Base-by-base conservation (phyloP, 106 monocot genomes). In the Chionographis japonica region DNA sequence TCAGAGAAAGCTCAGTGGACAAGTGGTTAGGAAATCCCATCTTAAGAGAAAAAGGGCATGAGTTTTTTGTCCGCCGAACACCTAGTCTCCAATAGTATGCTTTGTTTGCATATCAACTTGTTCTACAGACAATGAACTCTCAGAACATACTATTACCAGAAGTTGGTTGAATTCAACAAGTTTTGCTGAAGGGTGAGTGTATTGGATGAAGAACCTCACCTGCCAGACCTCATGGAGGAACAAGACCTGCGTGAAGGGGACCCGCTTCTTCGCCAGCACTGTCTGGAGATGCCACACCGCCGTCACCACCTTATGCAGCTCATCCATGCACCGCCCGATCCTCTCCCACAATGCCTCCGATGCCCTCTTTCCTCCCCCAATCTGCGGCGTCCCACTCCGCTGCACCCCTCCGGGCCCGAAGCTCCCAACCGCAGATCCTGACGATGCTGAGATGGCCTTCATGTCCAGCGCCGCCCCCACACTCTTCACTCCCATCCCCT, bases 211-310 rank as follows among this genome's bases (percentile, higher is more conserved):
- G 27, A 27, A 27, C 62, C 78, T 71, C 52, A 89, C 93, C 78
- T 93, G 93, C 98, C 98, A 98, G 41, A 98, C 98, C 73, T 93
- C 98, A 62, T 98, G 78, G 13, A 98, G 86, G 77, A 93, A 98
- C 54, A 88, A 57, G 18, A 98, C 85, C 63, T 98, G 92, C 5
- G 93, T 93, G 71, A 93, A 93, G 7, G 98, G 93, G 5, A 93
- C 86, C 35, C 89, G 75, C 75, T 98, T 92, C 77, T 93, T 98
- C 6, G 83, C 78, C 36, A 98, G 68, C 63, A 98, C 92, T 0
- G 85, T 78, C 74, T 98, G 98, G 60, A 98, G 77, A 57, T 98
- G 89, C 98, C 98, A 98, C 9, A 90, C 87, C 6, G 98, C 89
- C 53, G 80, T 83, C 40, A 92, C 63, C 8, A 88, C 83, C 76